Percentiles rank a stretch among this genome's conserved stretches.
phyloP scores from a whole-genome alignment of 805 yeast species.

The Monosporozyma yasuniensis region DNA sequence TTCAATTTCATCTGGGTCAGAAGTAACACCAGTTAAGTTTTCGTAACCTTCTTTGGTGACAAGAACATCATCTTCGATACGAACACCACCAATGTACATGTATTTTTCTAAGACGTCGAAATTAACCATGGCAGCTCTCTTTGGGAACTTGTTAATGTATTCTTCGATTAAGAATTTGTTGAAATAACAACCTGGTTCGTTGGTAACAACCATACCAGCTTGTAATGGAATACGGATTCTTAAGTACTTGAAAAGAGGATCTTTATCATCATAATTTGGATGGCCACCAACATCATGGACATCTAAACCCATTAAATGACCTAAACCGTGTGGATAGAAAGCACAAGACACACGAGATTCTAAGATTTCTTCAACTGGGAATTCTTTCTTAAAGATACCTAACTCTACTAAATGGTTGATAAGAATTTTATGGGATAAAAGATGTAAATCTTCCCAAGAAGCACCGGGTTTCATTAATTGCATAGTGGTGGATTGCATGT shows the following conservation, averaged over 20 bases:
- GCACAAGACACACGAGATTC: conserved; percentile 62
- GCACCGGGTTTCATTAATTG: conserved; percentile 71
- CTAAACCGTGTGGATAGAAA: conserved; percentile 93
- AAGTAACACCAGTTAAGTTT: conserved; percentile 72
- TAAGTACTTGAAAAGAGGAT: conserved; percentile 66
- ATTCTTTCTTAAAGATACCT: conserved; percentile 63
- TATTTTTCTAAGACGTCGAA: conserved; percentile 61
- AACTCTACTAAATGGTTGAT: conserved; percentile 60
- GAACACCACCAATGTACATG: conserved; percentile 90
- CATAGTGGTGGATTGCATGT: conserved; percentile 76
- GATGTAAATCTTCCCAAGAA: conserved; percentile 76
- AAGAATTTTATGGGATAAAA: conserved; percentile 68
- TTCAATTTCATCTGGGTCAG: conserved; percentile 76
- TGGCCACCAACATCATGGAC: conserved; percentile 93
- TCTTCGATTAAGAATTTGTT: conserved; percentile 71
- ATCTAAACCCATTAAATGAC: conserved; percentile 89
- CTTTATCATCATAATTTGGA: conserved; percentile 76
- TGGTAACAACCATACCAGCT: conserved; percentile 79
- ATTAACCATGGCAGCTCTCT: conserved; percentile 51
- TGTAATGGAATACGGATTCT: conserved; percentile 69
- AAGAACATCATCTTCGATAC: conserved; percentile 88
- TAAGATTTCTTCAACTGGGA: conserved; percentile 54
- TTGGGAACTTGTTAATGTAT: conserved; percentile 38
- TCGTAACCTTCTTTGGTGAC: conserved; percentile 72
- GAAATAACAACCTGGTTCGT: conserved; percentile 93